Evolutionary conservation across 169 alveolate species (phyloP).

Genomic region (Plasmodium malariae): DNA sequence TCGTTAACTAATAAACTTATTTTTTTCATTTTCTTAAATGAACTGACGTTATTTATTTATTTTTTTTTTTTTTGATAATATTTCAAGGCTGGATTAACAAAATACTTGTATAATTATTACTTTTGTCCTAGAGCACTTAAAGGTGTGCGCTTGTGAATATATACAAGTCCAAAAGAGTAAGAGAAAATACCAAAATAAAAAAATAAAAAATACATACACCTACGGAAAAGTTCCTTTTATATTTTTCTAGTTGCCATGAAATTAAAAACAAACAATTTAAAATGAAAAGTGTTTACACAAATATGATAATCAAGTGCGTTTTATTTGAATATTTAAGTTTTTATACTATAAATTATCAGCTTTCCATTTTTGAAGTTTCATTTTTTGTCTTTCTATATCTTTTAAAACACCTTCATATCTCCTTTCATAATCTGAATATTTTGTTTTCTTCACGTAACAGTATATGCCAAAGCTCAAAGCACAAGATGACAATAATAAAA

Average conservation of each 20-base stretch:
- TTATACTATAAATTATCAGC: slow-evolving; percentile 54
- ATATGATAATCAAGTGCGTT: background rate
- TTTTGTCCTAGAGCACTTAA: background rate
- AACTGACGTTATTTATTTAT: no score
- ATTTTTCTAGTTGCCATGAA: no score
- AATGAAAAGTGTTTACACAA: no score
- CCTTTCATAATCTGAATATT: slow-evolving; percentile 46
- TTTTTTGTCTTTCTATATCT: slow-evolving; percentile 77
- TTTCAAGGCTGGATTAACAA: background rate
- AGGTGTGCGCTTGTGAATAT: background rate
- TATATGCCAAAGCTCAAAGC: slow-evolving; percentile 67
- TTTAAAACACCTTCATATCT: slow-evolving; percentile 76
- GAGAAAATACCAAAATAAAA: background rate
- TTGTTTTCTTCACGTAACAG: slow-evolving; percentile 62
- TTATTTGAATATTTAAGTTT: background rate
- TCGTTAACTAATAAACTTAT: slow-evolving; percentile 14
- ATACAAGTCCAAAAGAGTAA: background rate
- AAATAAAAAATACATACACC: background rate
- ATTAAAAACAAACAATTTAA: no score
- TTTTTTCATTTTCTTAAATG: slow-evolving; percentile 43
- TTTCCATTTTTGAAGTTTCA: slow-evolving; percentile 70
- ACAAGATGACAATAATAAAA: slow-evolving; percentile 34
- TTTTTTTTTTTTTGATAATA: slow-evolving; percentile 12
- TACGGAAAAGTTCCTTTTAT: no score
- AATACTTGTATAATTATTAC: background rate